Evolutionary conservation across 2,329 filamentous ascomycete genomes (phyloP), one percentile per base, ranked within the genome.

Genomic region (Hawksworthiomyces lignivorus): DNA sequence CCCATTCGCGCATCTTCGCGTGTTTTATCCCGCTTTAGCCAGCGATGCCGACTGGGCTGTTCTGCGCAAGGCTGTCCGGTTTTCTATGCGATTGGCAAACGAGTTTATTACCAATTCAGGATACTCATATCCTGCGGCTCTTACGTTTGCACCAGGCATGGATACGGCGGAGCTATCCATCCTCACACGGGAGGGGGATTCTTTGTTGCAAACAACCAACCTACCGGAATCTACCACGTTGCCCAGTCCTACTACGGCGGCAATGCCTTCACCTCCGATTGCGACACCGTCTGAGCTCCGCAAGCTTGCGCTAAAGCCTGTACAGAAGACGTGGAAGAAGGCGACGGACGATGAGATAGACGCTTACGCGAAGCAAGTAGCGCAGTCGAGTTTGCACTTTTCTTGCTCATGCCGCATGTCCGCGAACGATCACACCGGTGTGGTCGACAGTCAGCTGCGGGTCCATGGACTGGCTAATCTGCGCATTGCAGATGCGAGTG

Each of bases 341-440:
- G 50, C 55, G 5, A 50, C 52, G 2, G 57, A 62, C 17, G 48
- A 45, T 2, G 52, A 61, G 37, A 55, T 62, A 17, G 59, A 62
- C 15, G 49, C 45, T 6, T 62, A 54, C 15, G 41, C 46, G 7
- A 38, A 46, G 24, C 46, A 43, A 6, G 46, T 51, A 4, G 47
- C 43, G 24, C 37, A 48, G 11, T 52, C 51, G 6, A 50, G 49
- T 21, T 54, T 60, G 12, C 66, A 69, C 30, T 62, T 64, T 12
- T 54, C 58, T 19, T 62, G 64, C 10, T 67, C 70, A 52, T 61
- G 68, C 47, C 62, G 62, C 8, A 62, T 62, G 46, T 59, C 60
- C 11, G 26, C 30, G 1, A 35, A 24, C 10, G 15, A 45, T 2
- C 18, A 8, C 18, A 44, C 47, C 2, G 53, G 54, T 4, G 54